Evolutionary conservation across 305 asterid species (phyloP).

Genomic region (Euphrasia arctica): DNA sequence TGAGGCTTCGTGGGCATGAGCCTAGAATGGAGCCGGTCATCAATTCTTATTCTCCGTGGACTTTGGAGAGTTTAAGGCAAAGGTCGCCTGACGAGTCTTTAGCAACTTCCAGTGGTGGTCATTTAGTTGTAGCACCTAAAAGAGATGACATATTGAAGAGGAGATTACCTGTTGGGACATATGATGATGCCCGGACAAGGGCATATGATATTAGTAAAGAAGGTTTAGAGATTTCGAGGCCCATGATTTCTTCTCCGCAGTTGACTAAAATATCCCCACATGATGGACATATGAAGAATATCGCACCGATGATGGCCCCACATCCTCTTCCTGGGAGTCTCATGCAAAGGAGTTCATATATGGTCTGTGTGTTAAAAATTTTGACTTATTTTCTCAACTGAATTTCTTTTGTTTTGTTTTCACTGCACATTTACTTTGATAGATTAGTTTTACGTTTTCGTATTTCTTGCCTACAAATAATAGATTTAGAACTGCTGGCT

Average conservation of each 20-base stretch:
- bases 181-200: conserved; percentile 50
- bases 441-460: conserved; percentile 13
- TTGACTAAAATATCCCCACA: conserved; percentile 47
- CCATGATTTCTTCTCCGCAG: conserved; percentile 46
- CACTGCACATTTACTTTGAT: conserved; percentile 20
- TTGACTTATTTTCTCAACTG: conserved; percentile 13
- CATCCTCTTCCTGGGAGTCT: conserved; percentile 46
- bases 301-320: conserved; percentile 40
- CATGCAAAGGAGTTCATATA: conserved; percentile 49
- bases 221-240: conserved; percentile 50
- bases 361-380: conserved; percentile 38
- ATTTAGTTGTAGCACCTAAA: conserved; percentile 46
- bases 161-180: conserved; percentile 42
- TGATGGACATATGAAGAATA: conserved; percentile 45
- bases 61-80: conserved; percentile 65
- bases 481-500: conserved; percentile 15
- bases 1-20: conserved; percentile 41
- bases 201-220: conserved; percentile 50
- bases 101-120: conserved; percentile 50
- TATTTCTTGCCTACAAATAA: background rate
- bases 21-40: conserved; percentile 41
- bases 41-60: conserved; percentile 71
- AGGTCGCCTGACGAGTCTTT: conserved; percentile 64
- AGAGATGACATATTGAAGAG: conserved; percentile 55
- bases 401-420: conserved; percentile 9